Evolutionary conservation across 192 early-diverging fungal genomes (phyloP), one percentile per base, ranked within the genome.

Genomic region (Podila verticillata): DNA sequence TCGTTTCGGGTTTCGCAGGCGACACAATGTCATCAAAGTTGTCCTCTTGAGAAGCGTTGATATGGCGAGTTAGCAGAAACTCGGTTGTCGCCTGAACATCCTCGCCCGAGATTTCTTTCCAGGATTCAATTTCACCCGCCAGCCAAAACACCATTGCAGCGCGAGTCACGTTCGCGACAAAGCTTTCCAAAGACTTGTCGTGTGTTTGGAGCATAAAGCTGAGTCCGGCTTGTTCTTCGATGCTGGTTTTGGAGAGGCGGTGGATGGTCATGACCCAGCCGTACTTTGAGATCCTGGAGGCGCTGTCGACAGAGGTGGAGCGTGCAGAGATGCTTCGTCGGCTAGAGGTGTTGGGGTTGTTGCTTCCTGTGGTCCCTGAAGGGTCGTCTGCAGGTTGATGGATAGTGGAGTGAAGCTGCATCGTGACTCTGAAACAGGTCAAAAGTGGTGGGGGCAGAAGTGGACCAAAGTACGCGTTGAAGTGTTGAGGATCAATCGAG

Each of bases 191-290:
- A 7, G 77, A 80, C 32, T 57, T 56, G 36, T 80, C 77, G 44
- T 80, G 77, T 20, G 70, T 80, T 26, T 72, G 77, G 19, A 80
- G 66, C 77, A 80, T 80, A 20, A 80, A 80, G 26, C 70, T 68
- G 1, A 80, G 61, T 8, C 70, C 70, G 7, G 77, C 77, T 49
- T 80, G 77, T 35, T 80, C 77, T 22, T 80, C 77, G 13, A 72
- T 72, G 24, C 39, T 80, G 2, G 77, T 80, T 65, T 72, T 72
- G 24, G 77, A 72, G 20, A 80, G 48, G 1, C 77, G 77, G 39
- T 80, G 77, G 9, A 80, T 80, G 0, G 77, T 80, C 70, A 80
- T 66, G 7, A 80, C 66, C 77, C 77, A 80, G 6, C 77, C 77
- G 36, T 80, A 80, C 30, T 72, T 80, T 9, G 77, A 72, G 47